Conservation (phyloP, 2,329 filamentous ascomycete species). For the Cercospora sp. region DNA sequence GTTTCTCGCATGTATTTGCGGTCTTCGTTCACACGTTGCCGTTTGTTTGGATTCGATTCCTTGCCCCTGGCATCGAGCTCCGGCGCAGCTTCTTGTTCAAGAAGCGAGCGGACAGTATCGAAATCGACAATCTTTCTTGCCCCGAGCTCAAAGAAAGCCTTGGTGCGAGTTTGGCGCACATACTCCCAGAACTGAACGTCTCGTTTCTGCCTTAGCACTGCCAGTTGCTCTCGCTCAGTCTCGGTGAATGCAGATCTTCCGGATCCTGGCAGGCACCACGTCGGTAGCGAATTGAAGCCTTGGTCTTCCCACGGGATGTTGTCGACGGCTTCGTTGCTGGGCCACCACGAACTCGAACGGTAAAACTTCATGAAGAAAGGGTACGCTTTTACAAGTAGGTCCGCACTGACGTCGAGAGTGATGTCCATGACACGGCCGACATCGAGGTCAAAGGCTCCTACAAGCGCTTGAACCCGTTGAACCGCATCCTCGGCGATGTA, state of each 20-base stretch:
- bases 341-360: constrained; percentile 95
- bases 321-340: constrained; percentile 61
- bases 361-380: constrained; percentile 94
- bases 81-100: constrained; percentile 35
- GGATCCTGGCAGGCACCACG: constrained; percentile 78
- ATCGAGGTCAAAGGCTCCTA: constrained; percentile 95
- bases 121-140: constrained; percentile 65
- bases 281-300: constrained; percentile 69
- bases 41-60: constrained; percentile 41
- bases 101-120: constrained; percentile 44
- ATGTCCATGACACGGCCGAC: constrained; percentile 93
- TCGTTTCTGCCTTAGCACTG: constrained; percentile 60
- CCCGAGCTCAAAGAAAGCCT: constrained; percentile 88
- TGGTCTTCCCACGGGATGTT: constrained; percentile 50
- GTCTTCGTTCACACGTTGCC: constrained; percentile 57
- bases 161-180: constrained; percentile 72
- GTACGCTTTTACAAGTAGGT: constrained; percentile 87
- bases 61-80: constrained; percentile 42
- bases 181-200: constrained; percentile 80
- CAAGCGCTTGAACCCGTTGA: constrained; percentile 87
- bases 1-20: constrained; percentile 78
- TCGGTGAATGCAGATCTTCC: constrained; percentile 64
- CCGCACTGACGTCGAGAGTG: constrained; percentile 90
- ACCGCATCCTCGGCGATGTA: constrained; percentile 82
- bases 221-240: constrained; percentile 64